Evolutionary conservation across 352 stramenopile genomes (phyloP), one percentile per base, ranked within the genome.

Genomic region (Phytophthora agathidicida): DNA sequence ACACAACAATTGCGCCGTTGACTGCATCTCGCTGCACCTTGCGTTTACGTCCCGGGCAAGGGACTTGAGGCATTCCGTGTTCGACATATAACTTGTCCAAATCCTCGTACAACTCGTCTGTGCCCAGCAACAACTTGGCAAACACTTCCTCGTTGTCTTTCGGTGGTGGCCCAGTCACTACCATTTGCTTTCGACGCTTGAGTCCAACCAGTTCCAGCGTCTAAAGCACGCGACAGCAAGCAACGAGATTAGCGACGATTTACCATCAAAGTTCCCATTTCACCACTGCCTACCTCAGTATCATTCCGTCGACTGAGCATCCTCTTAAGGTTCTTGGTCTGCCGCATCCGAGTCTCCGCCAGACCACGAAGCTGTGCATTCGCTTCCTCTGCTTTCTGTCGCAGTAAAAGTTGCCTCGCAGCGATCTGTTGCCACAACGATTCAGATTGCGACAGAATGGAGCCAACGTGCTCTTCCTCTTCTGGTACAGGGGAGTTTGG

Each of bases 291-390:
- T 26, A 65, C 60, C 60, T 69, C 60, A 35, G 53, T 13, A 9
- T 65, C 56, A 16, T 59, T 65, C 9, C 60, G 60, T 10, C 60
- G 44, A 44, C 27, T 72, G 7, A 82, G 57, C 59, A 75, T 61
- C 8, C 54, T 24, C 26, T 76, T 73, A 44, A 82, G 68, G 37
- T 65, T 72, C 16, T 75, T 66, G 56, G 71, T 76, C 59, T 81
- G 55, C 0, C 43, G 46, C 7, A 70, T 31, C 23, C 50, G 32
- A 2, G 35, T 56, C 23, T 71, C 53, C 7, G 68, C 24, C 1
- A 58, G 5, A 14, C 23, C 35, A 7, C 55, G 56, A 4, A 71
- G 31, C 2, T 64, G 32, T 6, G 42, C 28, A 6, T 73, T 73
- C 9, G 17, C 48, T 19, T 65, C 31, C 43, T 73, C 46, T 1